Evolutionary conservation across 108 stramenopile genomes (phyloP), one percentile per base, ranked within the genome.

Genomic region (Chaetoceros tenuissimus): DNA sequence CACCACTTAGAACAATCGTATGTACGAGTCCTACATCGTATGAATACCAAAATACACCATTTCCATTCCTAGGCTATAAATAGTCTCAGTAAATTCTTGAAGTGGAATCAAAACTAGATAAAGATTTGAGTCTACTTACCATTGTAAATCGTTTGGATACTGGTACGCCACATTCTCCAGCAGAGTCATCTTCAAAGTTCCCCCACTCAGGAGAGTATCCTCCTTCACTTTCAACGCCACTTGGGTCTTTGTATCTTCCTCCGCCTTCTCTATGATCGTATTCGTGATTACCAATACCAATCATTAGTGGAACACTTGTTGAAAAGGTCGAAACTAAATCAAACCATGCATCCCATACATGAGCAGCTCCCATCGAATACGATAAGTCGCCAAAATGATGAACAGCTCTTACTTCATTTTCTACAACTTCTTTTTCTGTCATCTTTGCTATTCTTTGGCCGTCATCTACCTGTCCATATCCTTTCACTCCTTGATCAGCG

Each of bases 241-340:
- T 62, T 0, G 85, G 85, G 68, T 91, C 89, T 66, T 68, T 82
- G 24, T 68, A 77, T 24, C 30, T 51, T 2, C 59, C 79, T 1
- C 74, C 77, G 3, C 85, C 82, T 5, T 28, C 28, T 1, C 57
- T 73, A 57, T 86, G 79, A 69, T 94, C 86, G 57, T 88, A 94
- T 59, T 94, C 92, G 54, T 94, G 92, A 69, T 94, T 90, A 2
- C 92, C 92, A 28, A 87, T 66, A 0, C 69, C 84, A 20, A 90
- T 71, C 82, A 87, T 84, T 21, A 78, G 59, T 2, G 92, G 92
- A 1, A 88, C 70, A 8, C 60, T 65, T 18, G 80, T 63, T 1
- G 92, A 62, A 71, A 79, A 73, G 5, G 80, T 75, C 57, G 82
- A 57, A 54, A 88, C 83, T 82, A 89, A 78, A 34, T 74, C 49